phyloP scores from a whole-genome alignment of 2,329 filamentous ascomycete genomes.

The Arthrinium puccinioides region DNA sequence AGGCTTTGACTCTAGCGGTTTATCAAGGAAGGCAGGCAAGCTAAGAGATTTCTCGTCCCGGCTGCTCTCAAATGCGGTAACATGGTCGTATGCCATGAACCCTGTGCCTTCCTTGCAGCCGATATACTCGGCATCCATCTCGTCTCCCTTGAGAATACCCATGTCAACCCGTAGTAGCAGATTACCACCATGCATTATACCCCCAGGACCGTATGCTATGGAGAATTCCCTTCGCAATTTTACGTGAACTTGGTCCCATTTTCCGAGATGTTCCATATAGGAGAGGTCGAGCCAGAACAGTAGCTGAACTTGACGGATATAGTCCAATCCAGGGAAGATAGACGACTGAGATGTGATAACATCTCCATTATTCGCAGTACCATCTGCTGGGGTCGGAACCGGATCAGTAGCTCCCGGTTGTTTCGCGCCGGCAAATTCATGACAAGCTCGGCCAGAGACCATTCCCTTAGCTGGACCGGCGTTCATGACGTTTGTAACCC shows the following conservation, averaged over 20 bases:
- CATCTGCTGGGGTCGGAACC: background rate
- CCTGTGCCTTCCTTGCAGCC: background rate
- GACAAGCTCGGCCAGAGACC: background rate
- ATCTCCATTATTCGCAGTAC: background rate
- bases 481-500: slow-evolving; percentile 1
- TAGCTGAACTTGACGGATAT: background rate
- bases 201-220: background rate
- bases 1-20: background rate
- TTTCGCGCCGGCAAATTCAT: background rate
- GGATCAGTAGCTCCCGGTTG: background rate
- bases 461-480: background rate
- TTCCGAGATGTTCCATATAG: background rate
- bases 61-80: background rate
- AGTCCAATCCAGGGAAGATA: background rate
- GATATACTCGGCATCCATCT: slow-evolving; percentile 1
- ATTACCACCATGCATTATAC: background rate
- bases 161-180: slow-evolving; percentile 1
- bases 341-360: background rate
- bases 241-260: background rate
- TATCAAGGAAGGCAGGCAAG: background rate
- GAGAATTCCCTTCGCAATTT: background rate
- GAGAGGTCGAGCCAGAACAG: slow-evolving; percentile 2
- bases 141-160: background rate
- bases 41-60: background rate
- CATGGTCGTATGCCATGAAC: background rate